Evolutionary conservation across 805 yeast genomes (phyloP), one percentile per base, ranked within the genome.

Genomic region (Aciculoconidium aculeatum): DNA sequence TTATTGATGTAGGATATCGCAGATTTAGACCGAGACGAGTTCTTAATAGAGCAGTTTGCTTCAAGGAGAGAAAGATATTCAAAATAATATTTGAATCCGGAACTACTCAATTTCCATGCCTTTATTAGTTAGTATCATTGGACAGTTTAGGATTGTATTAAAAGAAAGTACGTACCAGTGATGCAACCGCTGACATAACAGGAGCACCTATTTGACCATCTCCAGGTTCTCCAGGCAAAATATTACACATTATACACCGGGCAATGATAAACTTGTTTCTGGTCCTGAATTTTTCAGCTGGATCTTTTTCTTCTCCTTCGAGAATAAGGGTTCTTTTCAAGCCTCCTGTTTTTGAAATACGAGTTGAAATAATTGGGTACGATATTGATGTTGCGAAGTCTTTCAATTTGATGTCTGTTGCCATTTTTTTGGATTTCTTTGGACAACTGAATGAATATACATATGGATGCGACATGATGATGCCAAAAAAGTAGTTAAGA

Each of bases 181-280:
- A n/a, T n/a, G n/a, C n/a, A n/a, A n/a, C n/a, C n/a, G n/a, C n/a
- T n/a, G n/a, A n/a, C n/a, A n/a, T n/a, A n/a, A n/a, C n/a, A n/a
- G n/a, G n/a, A n/a, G n/a, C n/a, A n/a, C n/a, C n/a, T n/a, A n/a
- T n/a, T n/a, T n/a, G n/a, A n/a, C n/a, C n/a, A n/a, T n/a, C n/a
- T n/a, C 27, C 23, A 7, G 26, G 28, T 15, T 28, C 25, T 10
- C 27, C 24, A 13, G 31, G 22, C 4, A 47, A 18, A 14, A 42
- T 14, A n/a, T 31, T 32, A 8, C 44, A 35, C 10, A 48, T 15
- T 5, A 37, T 17, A 34, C 37, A 38, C 17, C 53, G 36, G 9
- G 50, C 51, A 12, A 46, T 32, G 9, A 48, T 46, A 23, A 41
- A 48, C 23, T 32, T 36, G 31, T 48, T 48, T 28, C 50, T 30